Evolutionary conservation across 805 yeast species (phyloP).

Genomic region (Debaryomyces hansenii): DNA sequence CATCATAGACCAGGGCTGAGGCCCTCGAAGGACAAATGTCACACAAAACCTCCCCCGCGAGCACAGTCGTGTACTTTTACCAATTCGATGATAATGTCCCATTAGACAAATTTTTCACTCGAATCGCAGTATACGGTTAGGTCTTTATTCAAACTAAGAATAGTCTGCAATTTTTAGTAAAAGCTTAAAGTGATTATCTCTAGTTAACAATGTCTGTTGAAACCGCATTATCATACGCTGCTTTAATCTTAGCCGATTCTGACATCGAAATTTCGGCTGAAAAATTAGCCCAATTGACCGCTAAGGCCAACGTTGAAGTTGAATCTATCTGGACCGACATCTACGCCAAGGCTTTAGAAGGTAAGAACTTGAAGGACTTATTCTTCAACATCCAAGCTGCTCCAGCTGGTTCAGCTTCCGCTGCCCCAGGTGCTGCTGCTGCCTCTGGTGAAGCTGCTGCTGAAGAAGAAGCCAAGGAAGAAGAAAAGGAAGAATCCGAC

Average conservation of each 20-base stretch:
- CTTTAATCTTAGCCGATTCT: slow-evolving; percentile 50
- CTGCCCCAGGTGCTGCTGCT: slow-evolving; percentile 35
- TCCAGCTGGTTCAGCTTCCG: slow-evolving; percentile 43
- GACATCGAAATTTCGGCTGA: slow-evolving; percentile 47
- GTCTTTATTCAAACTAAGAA: slow-evolving; percentile 35
- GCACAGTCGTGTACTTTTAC: not conserved
- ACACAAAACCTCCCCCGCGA: not conserved
- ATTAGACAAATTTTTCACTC: not conserved
- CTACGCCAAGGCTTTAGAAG: slow-evolving; percentile 48
- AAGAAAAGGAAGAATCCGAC: slow-evolving; percentile 35
- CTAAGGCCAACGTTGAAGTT: slow-evolving; percentile 44
- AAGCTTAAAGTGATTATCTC: slow-evolving; percentile 51
- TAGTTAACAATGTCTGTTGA: slow-evolving; percentile 49
- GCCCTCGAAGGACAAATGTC: not conserved
- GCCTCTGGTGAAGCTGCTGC: slow-evolving; percentile 34
- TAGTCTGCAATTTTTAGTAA: slow-evolving; percentile 42
- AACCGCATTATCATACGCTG: slow-evolving; percentile 51
- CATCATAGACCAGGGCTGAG: not conserved
- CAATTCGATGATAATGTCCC: not conserved
- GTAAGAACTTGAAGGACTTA: slow-evolving; percentile 47
- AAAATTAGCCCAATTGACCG: slow-evolving; percentile 42
- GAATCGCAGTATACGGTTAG: not conserved
- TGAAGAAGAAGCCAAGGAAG: slow-evolving; percentile 27
- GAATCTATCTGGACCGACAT: slow-evolving; percentile 50
- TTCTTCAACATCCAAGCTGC: slow-evolving; percentile 50